Percentiles rank a stretch among this genome's conserved stretches.
These are phyloP conservation scores for Glycine latifolia DNA, from an alignment of 306 rosid species.

Conservation along the genomic window DNA sequence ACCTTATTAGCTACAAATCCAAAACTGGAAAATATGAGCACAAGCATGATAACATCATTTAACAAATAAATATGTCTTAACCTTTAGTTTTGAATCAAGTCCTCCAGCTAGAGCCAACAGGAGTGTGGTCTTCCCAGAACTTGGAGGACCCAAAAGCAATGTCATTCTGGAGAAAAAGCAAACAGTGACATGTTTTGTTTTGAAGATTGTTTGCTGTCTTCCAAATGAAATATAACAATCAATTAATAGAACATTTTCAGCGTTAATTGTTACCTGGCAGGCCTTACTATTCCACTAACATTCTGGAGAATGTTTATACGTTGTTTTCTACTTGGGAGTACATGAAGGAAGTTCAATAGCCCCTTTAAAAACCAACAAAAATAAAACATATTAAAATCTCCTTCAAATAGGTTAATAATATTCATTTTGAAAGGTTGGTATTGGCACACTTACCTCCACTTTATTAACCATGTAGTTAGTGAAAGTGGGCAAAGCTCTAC, in stretches of 20 bases:
- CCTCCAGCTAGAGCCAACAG: slow-evolving; percentile 75
- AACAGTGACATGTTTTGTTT: not conserved
- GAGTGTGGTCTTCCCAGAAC: slow-evolving; percentile 84
- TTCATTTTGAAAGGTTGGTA: not conserved
- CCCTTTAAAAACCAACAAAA: slow-evolving; percentile 39
- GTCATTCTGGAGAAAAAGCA: slow-evolving; percentile 61
- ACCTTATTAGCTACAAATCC: not conserved
- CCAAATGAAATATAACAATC: not conserved
- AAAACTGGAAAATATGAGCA: not conserved
- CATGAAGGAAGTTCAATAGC: slow-evolving; percentile 28
- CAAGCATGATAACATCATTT: not conserved
- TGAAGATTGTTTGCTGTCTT: not conserved
- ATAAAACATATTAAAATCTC: not conserved
- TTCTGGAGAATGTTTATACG: slow-evolving; percentile 60
- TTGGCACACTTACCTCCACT: slow-evolving; percentile 53
- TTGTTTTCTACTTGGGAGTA: slow-evolving; percentile 41
- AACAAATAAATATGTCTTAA: slow-evolving; percentile 21
- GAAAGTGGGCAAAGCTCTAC: slow-evolving; percentile 73
- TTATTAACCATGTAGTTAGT: slow-evolving; percentile 57
- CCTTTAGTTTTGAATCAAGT: slow-evolving; percentile 67
- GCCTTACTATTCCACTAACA: slow-evolving; percentile 78
- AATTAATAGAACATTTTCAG: not conserved
- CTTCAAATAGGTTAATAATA: not conserved
- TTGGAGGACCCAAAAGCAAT: slow-evolving; percentile 86
- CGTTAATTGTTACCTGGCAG: slow-evolving; percentile 58